Base-by-base conservation (phyloP, 495 filamentous ascomycete species). In the Penicillium steckii region DNA sequence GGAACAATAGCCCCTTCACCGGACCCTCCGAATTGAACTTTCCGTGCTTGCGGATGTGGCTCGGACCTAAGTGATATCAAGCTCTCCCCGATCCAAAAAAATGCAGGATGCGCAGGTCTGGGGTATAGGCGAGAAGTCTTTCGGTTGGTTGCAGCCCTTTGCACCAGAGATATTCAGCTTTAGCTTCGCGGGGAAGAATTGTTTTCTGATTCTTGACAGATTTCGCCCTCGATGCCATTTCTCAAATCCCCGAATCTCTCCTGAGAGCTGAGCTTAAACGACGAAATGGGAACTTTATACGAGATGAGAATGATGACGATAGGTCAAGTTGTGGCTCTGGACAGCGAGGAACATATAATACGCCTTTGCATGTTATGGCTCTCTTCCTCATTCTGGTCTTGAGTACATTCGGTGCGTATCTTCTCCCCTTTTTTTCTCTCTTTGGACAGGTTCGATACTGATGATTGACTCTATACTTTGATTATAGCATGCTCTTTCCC, bases 311-410 rank as follows among this genome's bases (percentile, higher is more conserved):
- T 41, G 23, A 49, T 18, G 37, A 24, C 23, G 56, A 60, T 43
- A 50, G 52, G 21, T 48, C 85, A 38, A 62, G 73, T 30, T 90
- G 87, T 65, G 86, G 86, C 43, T 88, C 86, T 3, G 75, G 72
- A 9, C 67, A 80, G 29, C 61, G 61, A 15, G 85, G 84, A 44
- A 67, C 66, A 24, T 90, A 89, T 63, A 83, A 89, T 55, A 86
- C 81, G 2, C 68, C 82, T 0, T 62, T 86, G 19, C 89, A 92
- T 66, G 84, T 91, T 37, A 80, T 85, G 64, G 89, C 88, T n/a
- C 72, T 94, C 23, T 78, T 92, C 61, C 68, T 94, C 35, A 88
- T 94, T 29, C 72, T 94, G 17, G 65, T 73, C 1, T 64, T 91
- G 24, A 91, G 88, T 68, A 86, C 84, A n/a, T 55, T 86, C 26